phyloP scores from a whole-genome alignment of 1,284 basidiomycete genomes.

The Cutaneotrichosporon mucoides region DNA sequence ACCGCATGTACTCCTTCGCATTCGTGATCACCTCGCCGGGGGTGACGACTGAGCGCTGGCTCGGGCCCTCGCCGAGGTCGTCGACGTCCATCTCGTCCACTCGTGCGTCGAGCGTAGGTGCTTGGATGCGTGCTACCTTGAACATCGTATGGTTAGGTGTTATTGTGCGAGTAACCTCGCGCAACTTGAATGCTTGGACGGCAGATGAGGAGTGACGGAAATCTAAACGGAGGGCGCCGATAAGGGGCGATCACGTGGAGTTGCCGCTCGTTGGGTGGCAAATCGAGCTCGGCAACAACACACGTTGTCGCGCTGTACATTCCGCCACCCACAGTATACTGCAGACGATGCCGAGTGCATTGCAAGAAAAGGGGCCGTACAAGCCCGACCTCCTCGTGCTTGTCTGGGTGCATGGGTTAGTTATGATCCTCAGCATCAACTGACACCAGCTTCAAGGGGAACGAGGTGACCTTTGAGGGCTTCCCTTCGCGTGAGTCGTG shows the following conservation, averaged over 20 bases:
- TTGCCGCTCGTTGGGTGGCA: constrained; percentile 4
- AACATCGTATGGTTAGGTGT: constrained; percentile 24
- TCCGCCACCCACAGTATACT: no score
- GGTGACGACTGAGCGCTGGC: constrained; percentile 23
- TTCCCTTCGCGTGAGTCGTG: constrained; percentile 42
- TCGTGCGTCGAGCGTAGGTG: constrained; percentile 17
- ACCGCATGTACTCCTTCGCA: constrained; percentile 49
- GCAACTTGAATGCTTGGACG: no score
- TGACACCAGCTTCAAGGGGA: constrained; percentile 48
- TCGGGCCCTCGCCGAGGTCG: constrained; percentile 26
- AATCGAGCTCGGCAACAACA: neutral
- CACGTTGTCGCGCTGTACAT: no score
- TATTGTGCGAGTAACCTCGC: no score
- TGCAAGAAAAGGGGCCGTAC: constrained; percentile 11
- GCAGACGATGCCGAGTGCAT: neutral
- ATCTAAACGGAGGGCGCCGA: constrained; percentile 2
- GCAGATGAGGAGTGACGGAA: neutral
- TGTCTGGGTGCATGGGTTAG: constrained; percentile 50
- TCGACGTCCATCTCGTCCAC: constrained; percentile 10
- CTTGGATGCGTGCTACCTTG: constrained; percentile 22
- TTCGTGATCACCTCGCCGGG: constrained; percentile 47
- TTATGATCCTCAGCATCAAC: neutral
- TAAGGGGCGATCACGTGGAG: neutral
- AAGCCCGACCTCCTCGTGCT: constrained; percentile 43
- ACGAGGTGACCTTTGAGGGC: constrained; percentile 49